phyloP scores from a whole-genome alignment of 305 asterid genomes.

The Solanum hybrid region DNA sequence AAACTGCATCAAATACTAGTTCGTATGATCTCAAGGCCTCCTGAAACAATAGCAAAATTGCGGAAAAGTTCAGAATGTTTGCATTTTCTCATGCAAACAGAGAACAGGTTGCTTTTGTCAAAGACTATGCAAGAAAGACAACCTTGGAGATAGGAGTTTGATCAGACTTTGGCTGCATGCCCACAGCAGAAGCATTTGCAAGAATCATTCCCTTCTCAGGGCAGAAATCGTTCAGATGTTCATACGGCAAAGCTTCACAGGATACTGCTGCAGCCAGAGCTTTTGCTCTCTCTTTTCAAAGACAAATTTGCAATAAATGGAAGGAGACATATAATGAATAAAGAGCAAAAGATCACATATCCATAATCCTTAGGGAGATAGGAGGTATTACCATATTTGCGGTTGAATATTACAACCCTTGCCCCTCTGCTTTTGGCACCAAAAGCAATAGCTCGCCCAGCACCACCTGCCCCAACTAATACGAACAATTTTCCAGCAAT shows the following conservation, averaged over 20 bases:
- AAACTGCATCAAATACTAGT: conserved; percentile 62
- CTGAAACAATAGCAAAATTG: conserved; percentile 15
- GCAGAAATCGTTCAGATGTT: conserved; percentile 24
- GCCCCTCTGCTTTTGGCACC: conserved; percentile 69
- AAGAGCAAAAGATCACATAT: background rate
- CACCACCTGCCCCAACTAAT: conserved; percentile 77
- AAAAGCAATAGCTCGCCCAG: conserved; percentile 64
- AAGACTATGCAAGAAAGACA: background rate
- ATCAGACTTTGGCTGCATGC: conserved; percentile 50
- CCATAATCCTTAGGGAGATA: background rate
- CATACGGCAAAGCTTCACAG: conserved; percentile 57
- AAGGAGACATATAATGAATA: background rate
- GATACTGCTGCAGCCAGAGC: conserved; percentile 57
- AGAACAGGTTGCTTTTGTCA: background rate
- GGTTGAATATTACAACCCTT: conserved; percentile 54
- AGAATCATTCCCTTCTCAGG: conserved; percentile 63
- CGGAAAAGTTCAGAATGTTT: background rate
- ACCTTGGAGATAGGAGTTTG: conserved; percentile 62
- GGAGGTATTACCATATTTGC: conserved; percentile 34
- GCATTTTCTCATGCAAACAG: background rate
- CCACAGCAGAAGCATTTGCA: conserved; percentile 61
- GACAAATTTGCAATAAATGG: background rate
- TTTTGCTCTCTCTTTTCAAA: conserved; percentile 44
- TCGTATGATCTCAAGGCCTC: conserved; percentile 43
- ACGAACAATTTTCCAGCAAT: conserved; percentile 49